Conservation (phyloP, 371 early-diverging fungal genomes). For the Mortierella sp. region DNA sequence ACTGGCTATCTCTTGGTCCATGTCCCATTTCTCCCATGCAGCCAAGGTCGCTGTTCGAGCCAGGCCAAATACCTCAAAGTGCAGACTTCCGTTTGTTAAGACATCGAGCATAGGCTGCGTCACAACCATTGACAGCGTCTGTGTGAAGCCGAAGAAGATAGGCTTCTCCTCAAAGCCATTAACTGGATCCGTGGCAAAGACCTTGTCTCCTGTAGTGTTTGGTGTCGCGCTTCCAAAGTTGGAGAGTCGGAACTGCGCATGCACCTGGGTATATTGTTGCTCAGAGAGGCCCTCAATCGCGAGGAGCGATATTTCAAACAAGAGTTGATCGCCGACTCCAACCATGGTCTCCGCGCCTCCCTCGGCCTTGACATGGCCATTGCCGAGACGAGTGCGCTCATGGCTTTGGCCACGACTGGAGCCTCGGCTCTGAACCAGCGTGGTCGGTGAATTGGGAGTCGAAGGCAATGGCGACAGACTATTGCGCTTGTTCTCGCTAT, state of each 20-base stretch:
- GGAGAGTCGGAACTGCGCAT: conserved; percentile 81
- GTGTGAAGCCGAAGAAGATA: conserved; percentile 70
- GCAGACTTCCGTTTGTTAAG: conserved; percentile 56
- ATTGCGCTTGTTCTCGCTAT: conserved; percentile 24
- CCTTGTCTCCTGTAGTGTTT: conserved; percentile 62
- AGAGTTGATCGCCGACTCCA: conserved; percentile 64
- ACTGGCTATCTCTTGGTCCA: conserved; percentile 22
- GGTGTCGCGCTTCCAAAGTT: conserved; percentile 63
- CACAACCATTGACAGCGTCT: conserved; percentile 67
- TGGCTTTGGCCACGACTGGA: conserved; percentile 45
- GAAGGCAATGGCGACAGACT: conserved; percentile 11
- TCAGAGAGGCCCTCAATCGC: conserved; percentile 78
- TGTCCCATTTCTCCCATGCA: conserved; percentile 74
- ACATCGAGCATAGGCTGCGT: conserved; percentile 60
- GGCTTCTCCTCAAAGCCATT: conserved; percentile 65
- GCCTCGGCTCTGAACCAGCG: conserved; percentile 14
- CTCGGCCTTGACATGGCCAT: conserved; percentile 5
- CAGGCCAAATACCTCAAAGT: conserved; percentile 76
- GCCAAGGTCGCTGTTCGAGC: conserved; percentile 63
- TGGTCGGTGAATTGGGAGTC: conserved; percentile 37
- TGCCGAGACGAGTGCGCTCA: conserved; percentile 33
- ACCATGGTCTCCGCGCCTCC: conserved; percentile 12
- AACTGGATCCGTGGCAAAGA: conserved; percentile 75
- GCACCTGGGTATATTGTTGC: conserved; percentile 78
- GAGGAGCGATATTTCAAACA: conserved; percentile 79